phyloP scores from a whole-genome alignment of 768 basidiomycete species.

The Pisolithus albus region DNA sequence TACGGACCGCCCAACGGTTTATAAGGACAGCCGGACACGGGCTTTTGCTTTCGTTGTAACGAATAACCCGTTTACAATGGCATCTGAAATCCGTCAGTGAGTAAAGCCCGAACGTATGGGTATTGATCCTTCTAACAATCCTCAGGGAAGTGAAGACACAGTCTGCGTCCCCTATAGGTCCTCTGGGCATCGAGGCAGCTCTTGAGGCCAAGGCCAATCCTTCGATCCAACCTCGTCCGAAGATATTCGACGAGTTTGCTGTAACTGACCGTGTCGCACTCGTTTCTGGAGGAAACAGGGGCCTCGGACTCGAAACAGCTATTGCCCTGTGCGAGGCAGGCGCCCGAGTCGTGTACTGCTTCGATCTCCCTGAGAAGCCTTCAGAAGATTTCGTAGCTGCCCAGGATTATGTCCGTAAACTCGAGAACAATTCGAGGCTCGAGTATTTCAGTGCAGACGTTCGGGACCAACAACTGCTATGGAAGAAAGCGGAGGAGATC shows the following conservation, averaged over 20 bases:
- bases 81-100: neutral
- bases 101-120: neutral
- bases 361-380: constrained; percentile 53
- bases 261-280: constrained; percentile 52
- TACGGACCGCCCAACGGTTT: no score
- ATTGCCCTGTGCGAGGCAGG: constrained; percentile 68
- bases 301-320: constrained; percentile 79
- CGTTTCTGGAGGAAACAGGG: constrained; percentile 59
- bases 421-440: constrained; percentile 37
- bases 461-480: constrained; percentile 52
- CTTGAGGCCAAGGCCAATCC: constrained; percentile 35
- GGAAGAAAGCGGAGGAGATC: constrained; percentile 52
- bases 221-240: constrained; percentile 31
- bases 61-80: neutral
- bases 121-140: neutral
- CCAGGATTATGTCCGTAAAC: constrained; percentile 42
- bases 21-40: no score
- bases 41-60: no score
- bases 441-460: constrained; percentile 67
- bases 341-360: constrained; percentile 60
- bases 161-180: constrained; percentile 49
- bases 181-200: constrained; percentile 58
- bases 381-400: constrained; percentile 53
- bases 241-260: constrained; percentile 54
- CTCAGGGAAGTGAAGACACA: constrained; percentile 23